Base-by-base conservation (phyloP, 2,329 filamentous ascomycete genomes). In the Epichloe baconii region DNA sequence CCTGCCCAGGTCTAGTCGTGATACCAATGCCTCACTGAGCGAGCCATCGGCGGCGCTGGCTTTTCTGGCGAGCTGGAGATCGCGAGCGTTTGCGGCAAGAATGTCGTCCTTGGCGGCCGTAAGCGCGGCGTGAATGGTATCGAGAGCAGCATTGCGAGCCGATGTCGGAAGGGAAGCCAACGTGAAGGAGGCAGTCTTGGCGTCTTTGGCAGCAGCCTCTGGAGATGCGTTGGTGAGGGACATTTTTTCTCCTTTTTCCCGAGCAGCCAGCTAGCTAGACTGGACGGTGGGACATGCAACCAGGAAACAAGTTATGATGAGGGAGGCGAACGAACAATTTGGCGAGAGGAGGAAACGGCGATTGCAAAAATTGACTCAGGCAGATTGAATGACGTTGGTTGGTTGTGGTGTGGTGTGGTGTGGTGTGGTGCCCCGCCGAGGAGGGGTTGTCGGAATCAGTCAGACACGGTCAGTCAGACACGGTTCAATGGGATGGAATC, bases 171-270 rank as follows among this genome's bases (percentile, higher is more conserved):
- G 80, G 2, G 87, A 86, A 47, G 89, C 88, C 44, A 98, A 80
- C 49, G 80, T 79, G 64, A 88, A 85, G 35, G 93, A 95, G 15
- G 91, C 88, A 45, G 78, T 71, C 62, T 89, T 89, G 55, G 91
- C 91, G 46, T 83, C 78, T 61, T 76, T 76, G 38, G 91, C 91
- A 49, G 86, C 86, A 57, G 89, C 82, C 51, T 79, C 73, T 46
- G 91, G 86, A 35, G 84, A 85, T 50, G 86, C 87, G 66, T 87
- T 90, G 47, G 90, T 95, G 53, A 96, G 76, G 58, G 91, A 95
- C 93, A 97, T 95, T 57, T 12, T 37, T 7, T 57, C n/a, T 12
- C 35, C 2, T 23, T 23, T 12, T 35, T 3, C 2, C 26, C 26
- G 26, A 26, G 26, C 26, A 26, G 26, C 26, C 26, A 26, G 26